Evolutionary conservation across 2,329 filamentous ascomycete genomes (phyloP).

Genomic region (Aspergillus aculeatus): DNA sequence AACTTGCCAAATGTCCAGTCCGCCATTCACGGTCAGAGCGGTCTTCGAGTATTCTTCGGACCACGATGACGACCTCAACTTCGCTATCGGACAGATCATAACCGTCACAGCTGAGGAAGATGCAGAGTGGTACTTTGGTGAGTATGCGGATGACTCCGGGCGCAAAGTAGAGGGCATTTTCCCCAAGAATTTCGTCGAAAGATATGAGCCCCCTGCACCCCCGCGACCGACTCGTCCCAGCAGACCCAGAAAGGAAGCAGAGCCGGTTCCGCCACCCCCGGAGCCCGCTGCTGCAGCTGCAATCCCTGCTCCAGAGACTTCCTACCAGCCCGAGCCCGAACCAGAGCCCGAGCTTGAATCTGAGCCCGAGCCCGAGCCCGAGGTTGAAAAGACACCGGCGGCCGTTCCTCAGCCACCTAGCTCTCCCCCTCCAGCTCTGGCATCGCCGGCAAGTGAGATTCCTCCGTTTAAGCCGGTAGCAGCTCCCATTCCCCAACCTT

Average conservation of each 20-base stretch:
- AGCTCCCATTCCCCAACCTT: conserved; percentile 31
- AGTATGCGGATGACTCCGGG: conserved; percentile 76
- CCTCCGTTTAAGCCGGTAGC: conserved; percentile 26
- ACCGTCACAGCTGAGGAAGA: conserved; percentile 92
- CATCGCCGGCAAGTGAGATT: conserved; percentile 26
- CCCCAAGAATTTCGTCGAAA: conserved; percentile 95
- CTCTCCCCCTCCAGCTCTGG: conserved; percentile 24
- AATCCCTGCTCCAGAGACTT: background rate
- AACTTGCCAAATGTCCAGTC: conserved; percentile 61
- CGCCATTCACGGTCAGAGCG: conserved; percentile 90
- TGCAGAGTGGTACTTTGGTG: conserved; percentile 87
- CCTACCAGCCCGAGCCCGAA: conserved; percentile 9
- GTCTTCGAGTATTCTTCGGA: conserved; percentile 90
- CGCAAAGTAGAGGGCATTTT: conserved; percentile 81
- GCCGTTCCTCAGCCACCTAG: conserved; percentile 28
- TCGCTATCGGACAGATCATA: conserved; percentile 81
- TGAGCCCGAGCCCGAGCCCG: conserved; percentile 36
- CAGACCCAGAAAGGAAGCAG: conserved; percentile 66
- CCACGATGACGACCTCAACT: conserved; percentile 93
- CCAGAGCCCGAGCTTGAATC: conserved; percentile 17
- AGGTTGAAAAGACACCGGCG: conserved; percentile 22
- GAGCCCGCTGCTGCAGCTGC: conserved; percentile 31
- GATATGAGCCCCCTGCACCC: conserved; percentile 86
- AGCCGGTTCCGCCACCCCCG: conserved; percentile 36
- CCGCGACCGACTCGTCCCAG: conserved; percentile 73